Conservation (phyloP, 176 grass and related monocot genomes). For the Chloris gayana region DNA sequence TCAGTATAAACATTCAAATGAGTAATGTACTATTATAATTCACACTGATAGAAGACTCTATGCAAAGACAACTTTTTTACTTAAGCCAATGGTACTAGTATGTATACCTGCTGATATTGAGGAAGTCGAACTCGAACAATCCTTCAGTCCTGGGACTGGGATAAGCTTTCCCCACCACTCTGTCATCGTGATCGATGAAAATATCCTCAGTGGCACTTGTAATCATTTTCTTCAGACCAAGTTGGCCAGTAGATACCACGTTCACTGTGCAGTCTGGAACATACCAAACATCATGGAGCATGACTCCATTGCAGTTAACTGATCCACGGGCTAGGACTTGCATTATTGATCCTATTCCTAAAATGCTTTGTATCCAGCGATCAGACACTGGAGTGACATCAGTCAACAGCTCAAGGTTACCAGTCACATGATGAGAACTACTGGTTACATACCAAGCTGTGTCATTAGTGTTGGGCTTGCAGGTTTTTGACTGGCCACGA, state of each 20-base stretch:
- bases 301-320: neutral
- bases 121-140: neutral
- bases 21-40: too few species aligned
- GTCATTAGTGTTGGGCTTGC: neutral
- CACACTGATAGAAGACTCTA: too few species aligned
- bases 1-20: too few species aligned
- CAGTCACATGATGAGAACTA: neutral
- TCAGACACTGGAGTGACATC: neutral
- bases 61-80: too few species aligned
- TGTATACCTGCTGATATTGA: neutral
- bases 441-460: neutral
- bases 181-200: neutral
- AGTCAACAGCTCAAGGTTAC: neutral
- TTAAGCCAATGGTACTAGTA: too few species aligned
- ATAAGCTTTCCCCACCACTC: neutral
- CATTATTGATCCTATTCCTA: neutral
- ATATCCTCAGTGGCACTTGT: neutral
- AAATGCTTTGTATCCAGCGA: neutral
- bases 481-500: neutral
- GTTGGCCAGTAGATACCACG: neutral
- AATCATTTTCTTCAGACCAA: neutral
- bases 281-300: constrained; percentile 4
- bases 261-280: neutral
- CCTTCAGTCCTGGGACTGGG: neutral
- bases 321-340: neutral